Evolutionary conservation across 169 alveolate genomes (phyloP), one percentile per base, ranked within the genome.

Genomic region (Cyclospora cayetanensis): DNA sequence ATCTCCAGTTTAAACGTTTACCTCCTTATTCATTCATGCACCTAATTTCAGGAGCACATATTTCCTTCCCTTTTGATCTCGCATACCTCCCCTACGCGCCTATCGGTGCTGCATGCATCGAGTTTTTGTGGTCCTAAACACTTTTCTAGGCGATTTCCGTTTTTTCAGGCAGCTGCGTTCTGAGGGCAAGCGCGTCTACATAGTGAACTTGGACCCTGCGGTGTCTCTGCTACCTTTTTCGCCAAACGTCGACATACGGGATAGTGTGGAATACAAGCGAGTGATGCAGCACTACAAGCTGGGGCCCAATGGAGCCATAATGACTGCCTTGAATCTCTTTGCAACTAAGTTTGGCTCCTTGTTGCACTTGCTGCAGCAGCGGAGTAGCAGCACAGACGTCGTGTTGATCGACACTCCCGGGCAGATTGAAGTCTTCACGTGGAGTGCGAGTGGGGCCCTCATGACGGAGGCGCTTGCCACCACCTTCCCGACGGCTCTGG

Each of bases 231-330:
- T 93, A n/a, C 90, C 92, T 29, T 79, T 46, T 50, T 80, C 85
- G 15, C 65, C 55, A 5, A 34, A 34, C n/a, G 53, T 79, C 80
- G 99, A 99, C 95, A 99, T 99, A 52, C 94, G 99, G 53, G 99
- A 98, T 93, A 97, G 99, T 29, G 98, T 99, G 68, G 97, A 99
- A 91, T 98, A 98, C 95, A 98, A 98, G 95, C 96, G 96, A 66
- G 98, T 98, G 43, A 99, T 99, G 99, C 96, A 97, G 94, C 97
- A 98, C 60, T 92, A 92, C 95, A 88, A 95, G 41, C 96, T 98
- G 91, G 99, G 99, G 3, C 99, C 99, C 9, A 99, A 99, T 93
- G 99, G 99, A 46, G 99, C 99, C 41, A 99, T 99, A 60, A 95
- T 99, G 99, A 99, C 99, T 7, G 96, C 99, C 37, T 93, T 99